Conservation (phyloP, 1,139 yeast species). For the Blastobotrys apis region DNA sequence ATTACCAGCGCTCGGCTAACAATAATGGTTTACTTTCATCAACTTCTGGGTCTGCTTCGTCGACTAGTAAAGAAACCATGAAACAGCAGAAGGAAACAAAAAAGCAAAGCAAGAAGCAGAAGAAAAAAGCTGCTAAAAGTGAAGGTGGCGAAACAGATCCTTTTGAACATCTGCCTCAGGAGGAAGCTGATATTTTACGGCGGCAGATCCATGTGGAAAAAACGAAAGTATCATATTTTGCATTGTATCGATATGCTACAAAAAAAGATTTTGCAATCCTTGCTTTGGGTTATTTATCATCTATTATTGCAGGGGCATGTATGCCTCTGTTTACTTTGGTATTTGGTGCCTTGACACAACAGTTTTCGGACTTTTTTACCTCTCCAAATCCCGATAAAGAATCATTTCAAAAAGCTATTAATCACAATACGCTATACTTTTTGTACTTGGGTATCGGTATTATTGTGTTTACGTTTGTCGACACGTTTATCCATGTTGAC, state of each 20-base stretch:
- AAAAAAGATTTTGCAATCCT: constrained; percentile 29
- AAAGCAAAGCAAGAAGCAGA: constrained; percentile 7
- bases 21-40: no score
- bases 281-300: constrained; percentile 30
- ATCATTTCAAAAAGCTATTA: constrained; percentile 33
- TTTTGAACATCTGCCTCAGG: constrained; percentile 29
- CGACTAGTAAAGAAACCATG: no score
- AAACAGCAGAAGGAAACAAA: not conserved
- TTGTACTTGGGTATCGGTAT: constrained; percentile 40
- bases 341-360: constrained; percentile 39
- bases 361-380: constrained; percentile 35
- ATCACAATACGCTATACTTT: constrained; percentile 37
- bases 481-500: constrained; percentile 37
- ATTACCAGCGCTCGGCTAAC: no score
- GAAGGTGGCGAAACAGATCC: constrained; percentile 19
- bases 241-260: constrained; percentile 38
- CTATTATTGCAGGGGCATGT: constrained; percentile 39
- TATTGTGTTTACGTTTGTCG: constrained; percentile 31
- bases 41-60: no score
- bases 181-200: constrained; percentile 34
- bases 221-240: constrained; percentile 29
- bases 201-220: constrained; percentile 31
- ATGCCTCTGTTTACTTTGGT: constrained; percentile 40
- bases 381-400: constrained; percentile 26
- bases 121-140: not conserved